These are phyloP conservation scores for Malassezia equina DNA, from an alignment of 1,284 basidiomycete species.

Conservation along the genomic window DNA sequence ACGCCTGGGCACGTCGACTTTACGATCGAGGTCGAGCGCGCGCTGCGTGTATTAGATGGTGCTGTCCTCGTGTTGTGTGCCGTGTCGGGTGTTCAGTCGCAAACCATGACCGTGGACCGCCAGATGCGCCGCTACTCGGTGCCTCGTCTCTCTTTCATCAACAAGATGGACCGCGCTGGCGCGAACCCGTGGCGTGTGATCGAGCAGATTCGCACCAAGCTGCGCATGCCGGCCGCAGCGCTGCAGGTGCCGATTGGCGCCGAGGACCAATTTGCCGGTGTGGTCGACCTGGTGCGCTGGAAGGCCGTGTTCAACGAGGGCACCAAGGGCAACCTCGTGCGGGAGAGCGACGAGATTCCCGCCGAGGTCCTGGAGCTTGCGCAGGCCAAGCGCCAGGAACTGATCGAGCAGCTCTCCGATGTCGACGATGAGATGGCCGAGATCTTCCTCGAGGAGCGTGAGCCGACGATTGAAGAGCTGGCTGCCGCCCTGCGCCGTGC, in stretches of 20 bases:
- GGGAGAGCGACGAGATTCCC: conserved; percentile 84
- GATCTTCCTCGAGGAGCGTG: conserved; percentile 65
- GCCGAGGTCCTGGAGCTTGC: conserved; percentile 53
- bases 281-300: conserved; percentile 90
- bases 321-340: conserved; percentile 73
- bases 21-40: conserved; percentile 96
- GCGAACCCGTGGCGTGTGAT: conserved; percentile 95
- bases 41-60: conserved; percentile 88
- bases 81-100: conserved; percentile 90
- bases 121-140: conserved; percentile 95
- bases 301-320: conserved; percentile 91
- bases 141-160: conserved; percentile 90
- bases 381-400: conserved; percentile 55
- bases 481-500: conserved; percentile 74
- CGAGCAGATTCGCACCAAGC: conserved; percentile 79
- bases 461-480: conserved; percentile 56
- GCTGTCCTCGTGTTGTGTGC: conserved; percentile 94
- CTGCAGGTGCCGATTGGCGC: conserved; percentile 90
- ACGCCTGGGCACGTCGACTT: conserved; percentile 99
- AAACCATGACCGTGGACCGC: conserved; percentile 97
- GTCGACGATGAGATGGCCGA: conserved; percentile 92
- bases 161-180: conserved; percentile 98
- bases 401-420: conserved; percentile 89
- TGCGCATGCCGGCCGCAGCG: conserved; percentile 85
- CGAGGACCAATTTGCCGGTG: conserved; percentile 76